Base-by-base conservation (phyloP, 371 early-diverging fungal species). In the Mortierella sp. region DNA sequence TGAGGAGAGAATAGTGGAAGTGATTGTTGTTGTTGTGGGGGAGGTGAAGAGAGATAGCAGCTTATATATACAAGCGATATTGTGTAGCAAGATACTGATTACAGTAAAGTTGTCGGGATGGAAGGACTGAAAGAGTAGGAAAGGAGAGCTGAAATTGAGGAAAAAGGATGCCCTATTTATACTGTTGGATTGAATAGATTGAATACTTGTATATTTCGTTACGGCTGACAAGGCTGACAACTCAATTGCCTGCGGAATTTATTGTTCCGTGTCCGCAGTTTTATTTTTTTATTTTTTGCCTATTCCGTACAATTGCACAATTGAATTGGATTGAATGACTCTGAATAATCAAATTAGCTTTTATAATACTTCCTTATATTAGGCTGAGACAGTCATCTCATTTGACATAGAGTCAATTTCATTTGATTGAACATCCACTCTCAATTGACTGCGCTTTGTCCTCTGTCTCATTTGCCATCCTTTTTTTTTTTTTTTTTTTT, bases 1-100 rank as follows among this genome's bases (percentile, higher is more conserved):
- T 63, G 74, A 74, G 60, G 74, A 8, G 75, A 62, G 69, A 69
- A 75, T 75, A 60, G 47, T 69, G 66, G 57, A 45, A 63, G 64
- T 16, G 2, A 0, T n/a, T 36, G 33, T 59, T 36, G 58, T 13
- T 33, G 59, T 33, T 38, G 19, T 0, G 21, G 8, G 9, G 47
- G 15, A 58, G 48, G 41, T 16, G 24, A 19, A 57, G 28, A 50
- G 40, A 13, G 53, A n/a, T 48, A 61, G 61, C 21, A 58, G n/a
- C 28, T 24, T 5, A 43, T 43, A 43, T 43, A 28, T 28, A 2
- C 28, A 28, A 28, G 28, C 28, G 28, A 28, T 43, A 43, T 43
- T 3, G 43, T 13, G 5, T 13, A 43, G 13, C 28, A 43, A 43
- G 43, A 43, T 43, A 13, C 13, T 10, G 7, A 43, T 43, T 10